Evolutionary conservation across 495 filamentous ascomycete species (phyloP).

Genomic region (Talaromyces borbonicus): DNA sequence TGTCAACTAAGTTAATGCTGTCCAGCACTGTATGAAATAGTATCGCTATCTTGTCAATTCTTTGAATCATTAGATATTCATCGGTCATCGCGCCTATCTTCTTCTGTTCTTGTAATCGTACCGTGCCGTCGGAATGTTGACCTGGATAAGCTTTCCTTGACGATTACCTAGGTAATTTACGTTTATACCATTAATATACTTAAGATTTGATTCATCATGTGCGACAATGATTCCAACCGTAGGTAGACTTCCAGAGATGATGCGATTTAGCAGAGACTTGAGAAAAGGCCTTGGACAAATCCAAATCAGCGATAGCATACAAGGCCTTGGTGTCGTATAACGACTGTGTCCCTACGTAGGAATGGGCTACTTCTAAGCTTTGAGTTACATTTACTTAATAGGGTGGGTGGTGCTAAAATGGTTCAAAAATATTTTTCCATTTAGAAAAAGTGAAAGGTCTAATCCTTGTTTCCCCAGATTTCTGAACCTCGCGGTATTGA

Average conservation of each 20-base stretch:
- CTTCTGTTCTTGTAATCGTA: not conserved
- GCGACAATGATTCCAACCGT: not conserved
- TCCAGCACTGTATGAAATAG: not conserved
- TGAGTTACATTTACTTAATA: not conserved
- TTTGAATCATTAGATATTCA: not conserved
- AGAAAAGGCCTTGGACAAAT: not conserved
- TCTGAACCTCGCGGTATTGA: not conserved
- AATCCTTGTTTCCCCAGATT: not conserved
- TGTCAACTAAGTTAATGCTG: not conserved
- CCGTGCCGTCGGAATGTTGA: not conserved
- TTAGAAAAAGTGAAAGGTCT: not conserved
- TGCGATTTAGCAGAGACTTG: not conserved
- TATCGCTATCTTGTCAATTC: not conserved
- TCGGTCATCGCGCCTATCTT: not conserved
- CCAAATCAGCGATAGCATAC: not conserved
- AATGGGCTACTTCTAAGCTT: too few species aligned
- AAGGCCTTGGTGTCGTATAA: not conserved
- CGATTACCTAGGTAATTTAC: not conserved
- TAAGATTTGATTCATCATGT: not conserved
- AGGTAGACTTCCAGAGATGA: not conserved
- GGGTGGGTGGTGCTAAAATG: not conserved
- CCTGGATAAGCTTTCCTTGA: not conserved
- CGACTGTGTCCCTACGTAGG: too few species aligned
- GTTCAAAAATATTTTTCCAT: not conserved
- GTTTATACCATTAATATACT: not conserved